Evolutionary conservation across 257 asterid species (phyloP), one percentile per base, ranked within the genome.

Genomic region (Solanum tarapatanum): DNA sequence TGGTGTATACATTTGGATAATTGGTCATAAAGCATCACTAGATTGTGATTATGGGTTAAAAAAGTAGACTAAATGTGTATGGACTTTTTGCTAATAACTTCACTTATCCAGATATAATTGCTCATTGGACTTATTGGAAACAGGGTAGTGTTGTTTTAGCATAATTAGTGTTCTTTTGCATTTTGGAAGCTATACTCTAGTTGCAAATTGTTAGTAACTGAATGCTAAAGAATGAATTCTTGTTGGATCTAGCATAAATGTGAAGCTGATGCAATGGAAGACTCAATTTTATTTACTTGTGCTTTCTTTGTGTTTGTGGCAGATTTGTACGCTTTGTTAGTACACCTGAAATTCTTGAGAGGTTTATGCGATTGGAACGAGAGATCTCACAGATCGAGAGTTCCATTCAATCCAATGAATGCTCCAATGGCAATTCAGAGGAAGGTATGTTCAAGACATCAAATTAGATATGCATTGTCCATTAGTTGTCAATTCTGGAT

Each of bases 271-370:
- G 66, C 11, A n/a, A 76, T 80, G 9, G 26, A 28, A 45, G 85
- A 45, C 85, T 48, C 35, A 23, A 16, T 45, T 75, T 64, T 39
- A 70, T 76, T 24, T 37, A 48, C 45, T 11, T 66, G 8, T 11
- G 43, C 19, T 33, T 88, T 35, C 11, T 41, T 60, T 36, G 33
- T n/a, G 43, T 73, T 72, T 7, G 11, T 43, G 85, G 85, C 95
- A 95, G 98, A 91, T 94, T 94, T 89, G 97, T 95, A 28, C 94
- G 98, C 33, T 95, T 95, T 83, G 94, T 95, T 33, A 95, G 98
- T 91, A 93, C 97, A 2, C 98, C 98, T 10, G 98, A 95, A 88
- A 93, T 95, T 90, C 97, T 95, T 48, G 98, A 95, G 94, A 92
- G 98, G 91, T 91, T 94, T 85, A 77, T 92, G 83, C 92, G 92